Conservation (phyloP, 331 rosid species). For the Cydonia oblonga region DNA sequence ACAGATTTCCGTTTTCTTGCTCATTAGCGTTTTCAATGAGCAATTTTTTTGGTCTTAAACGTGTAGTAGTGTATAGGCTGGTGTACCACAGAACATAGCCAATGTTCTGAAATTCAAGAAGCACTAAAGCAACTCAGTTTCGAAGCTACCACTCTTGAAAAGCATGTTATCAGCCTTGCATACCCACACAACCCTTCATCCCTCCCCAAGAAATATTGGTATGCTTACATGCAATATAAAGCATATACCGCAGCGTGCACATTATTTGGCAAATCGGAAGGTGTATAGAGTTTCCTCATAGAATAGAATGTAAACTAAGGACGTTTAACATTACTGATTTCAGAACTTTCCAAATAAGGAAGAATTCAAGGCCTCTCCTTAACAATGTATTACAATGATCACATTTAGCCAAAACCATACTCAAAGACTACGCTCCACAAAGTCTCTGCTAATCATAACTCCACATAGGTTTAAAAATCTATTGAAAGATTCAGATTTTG, state of each 20-base stretch:
- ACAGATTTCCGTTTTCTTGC: background rate
- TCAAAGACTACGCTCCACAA: background rate
- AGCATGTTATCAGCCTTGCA: background rate
- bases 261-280: background rate
- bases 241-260: background rate
- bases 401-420: background rate
- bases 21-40: background rate
- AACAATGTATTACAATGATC: background rate
- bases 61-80: no score
- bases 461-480: background rate
- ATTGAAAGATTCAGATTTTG: background rate
- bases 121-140: background rate
- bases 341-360: background rate
- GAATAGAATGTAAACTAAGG: background rate
- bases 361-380: background rate
- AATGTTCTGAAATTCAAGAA: background rate
- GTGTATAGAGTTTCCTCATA: background rate
- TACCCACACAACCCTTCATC: background rate
- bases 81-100: no score
- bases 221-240: background rate
- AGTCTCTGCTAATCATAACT: background rate
- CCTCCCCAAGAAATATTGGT: background rate
- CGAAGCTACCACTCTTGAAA: background rate
- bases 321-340: background rate
- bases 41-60: no score